These are phyloP conservation scores for Barnettozyma californica DNA, from an alignment of 805 yeast species.

Conservation along the genomic window DNA sequence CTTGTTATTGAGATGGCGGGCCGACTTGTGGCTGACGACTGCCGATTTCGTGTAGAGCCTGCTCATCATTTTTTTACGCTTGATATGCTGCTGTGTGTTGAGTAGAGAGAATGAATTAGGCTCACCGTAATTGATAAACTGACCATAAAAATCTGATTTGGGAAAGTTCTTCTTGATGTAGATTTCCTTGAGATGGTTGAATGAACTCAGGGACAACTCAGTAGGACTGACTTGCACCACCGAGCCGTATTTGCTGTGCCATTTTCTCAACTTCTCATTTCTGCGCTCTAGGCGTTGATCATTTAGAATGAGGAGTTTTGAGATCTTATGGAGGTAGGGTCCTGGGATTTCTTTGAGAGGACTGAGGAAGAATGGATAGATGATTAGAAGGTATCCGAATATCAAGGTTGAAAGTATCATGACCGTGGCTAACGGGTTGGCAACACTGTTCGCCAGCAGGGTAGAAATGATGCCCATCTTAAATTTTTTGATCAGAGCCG, in stretches of 20 bases:
- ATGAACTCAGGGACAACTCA: conserved; percentile 54
- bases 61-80: conserved; percentile 35
- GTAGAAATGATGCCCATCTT: conserved; percentile 1
- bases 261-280: conserved; percentile 39
- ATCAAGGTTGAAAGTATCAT: neutral
- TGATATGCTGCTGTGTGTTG: conserved; percentile 42
- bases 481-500: neutral
- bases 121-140: conserved; percentile 53
- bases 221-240: conserved; percentile 56
- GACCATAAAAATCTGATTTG: conserved; percentile 51
- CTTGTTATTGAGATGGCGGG: conserved; percentile 29
- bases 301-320: conserved; percentile 37
- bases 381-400: conserved; percentile 28
- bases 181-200: conserved; percentile 45
- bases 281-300: conserved; percentile 44
- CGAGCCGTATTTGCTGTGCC: conserved; percentile 56
- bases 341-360: conserved; percentile 55
- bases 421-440: neutral
- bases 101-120: conserved; percentile 55
- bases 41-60: conserved; percentile 41
- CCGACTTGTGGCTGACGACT: conserved; percentile 30
- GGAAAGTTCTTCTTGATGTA: conserved; percentile 52
- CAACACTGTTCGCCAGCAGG: neutral
- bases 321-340: conserved; percentile 45
- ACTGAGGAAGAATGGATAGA: conserved; percentile 44